Evolutionary conservation across 805 yeast species (phyloP).

Genomic region (Grigorovia transvaalensis): DNA sequence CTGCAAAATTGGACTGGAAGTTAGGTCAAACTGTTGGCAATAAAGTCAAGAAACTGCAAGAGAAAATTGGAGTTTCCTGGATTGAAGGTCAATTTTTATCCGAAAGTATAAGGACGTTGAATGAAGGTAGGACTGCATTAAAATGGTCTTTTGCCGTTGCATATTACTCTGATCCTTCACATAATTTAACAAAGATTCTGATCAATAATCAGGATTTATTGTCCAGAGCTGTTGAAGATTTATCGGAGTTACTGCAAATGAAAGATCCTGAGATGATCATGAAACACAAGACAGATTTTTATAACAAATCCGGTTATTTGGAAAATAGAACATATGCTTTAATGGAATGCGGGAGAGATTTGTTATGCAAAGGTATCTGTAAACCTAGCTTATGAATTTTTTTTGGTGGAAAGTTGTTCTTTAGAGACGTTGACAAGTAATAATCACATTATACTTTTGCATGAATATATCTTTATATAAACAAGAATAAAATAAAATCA

Average conservation of each 20-base stretch:
- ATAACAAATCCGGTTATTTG: constrained; percentile 29
- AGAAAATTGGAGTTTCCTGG: constrained; percentile 61
- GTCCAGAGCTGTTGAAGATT: constrained; percentile 55
- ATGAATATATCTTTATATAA: neutral
- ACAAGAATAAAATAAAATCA: neutral
- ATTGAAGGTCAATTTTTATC: constrained; percentile 77
- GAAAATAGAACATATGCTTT: constrained; percentile 30
- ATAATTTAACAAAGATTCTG: constrained; percentile 48
- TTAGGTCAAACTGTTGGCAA: constrained; percentile 54
- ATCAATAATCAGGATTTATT: constrained; percentile 62
- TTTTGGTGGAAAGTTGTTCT: neutral
- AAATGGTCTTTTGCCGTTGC: constrained; percentile 89
- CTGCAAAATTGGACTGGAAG: constrained; percentile 60
- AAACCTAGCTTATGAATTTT: constrained; percentile 6
- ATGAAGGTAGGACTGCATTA: constrained; percentile 61
- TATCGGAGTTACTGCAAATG: constrained; percentile 47
- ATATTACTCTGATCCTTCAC: constrained; percentile 45
- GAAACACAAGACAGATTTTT: constrained; percentile 29
- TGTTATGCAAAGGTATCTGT: constrained; percentile 26
- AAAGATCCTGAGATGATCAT: constrained; percentile 30
- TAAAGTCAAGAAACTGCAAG: constrained; percentile 56
- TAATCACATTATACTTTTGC: neutral
- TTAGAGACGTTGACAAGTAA: neutral
- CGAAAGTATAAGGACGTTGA: constrained; percentile 55
- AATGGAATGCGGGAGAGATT: constrained; percentile 30